Conservation (phyloP, 1,139 yeast species). For the Candida albicans region DNA sequence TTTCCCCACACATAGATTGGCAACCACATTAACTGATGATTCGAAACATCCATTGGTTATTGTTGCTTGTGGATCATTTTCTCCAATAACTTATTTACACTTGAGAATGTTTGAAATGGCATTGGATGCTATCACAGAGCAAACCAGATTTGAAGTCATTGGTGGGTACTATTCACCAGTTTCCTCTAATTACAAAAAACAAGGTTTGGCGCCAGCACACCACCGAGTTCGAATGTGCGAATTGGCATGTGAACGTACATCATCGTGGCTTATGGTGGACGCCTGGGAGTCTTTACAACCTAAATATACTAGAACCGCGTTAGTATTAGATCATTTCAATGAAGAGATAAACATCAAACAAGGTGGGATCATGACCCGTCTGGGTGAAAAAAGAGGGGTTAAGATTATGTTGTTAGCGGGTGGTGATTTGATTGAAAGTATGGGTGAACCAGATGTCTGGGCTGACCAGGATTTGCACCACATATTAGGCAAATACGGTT, state of each 20-base stretch:
- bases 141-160: slow-evolving; percentile 88
- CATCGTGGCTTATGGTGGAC: slow-evolving; percentile 98
- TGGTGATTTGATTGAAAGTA: slow-evolving; percentile 93
- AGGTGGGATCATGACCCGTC: slow-evolving; percentile 77
- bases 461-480: slow-evolving; percentile 95
- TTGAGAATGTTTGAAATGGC: slow-evolving; percentile 99
- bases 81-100: slow-evolving; percentile 93
- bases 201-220: slow-evolving; percentile 83
- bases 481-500: slow-evolving; percentile 92
- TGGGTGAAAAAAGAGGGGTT: slow-evolving; percentile 79
- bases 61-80: slow-evolving; percentile 96
- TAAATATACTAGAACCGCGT: slow-evolving; percentile 88
- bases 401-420: slow-evolving; percentile 97
- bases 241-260: slow-evolving; percentile 94
- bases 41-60: slow-evolving; percentile 85
- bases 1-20: slow-evolving; percentile 86
- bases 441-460: slow-evolving; percentile 99
- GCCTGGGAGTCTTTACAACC: slow-evolving; percentile 98
- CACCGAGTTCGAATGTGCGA: slow-evolving; percentile 98
- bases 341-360: slow-evolving; percentile 89
- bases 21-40: slow-evolving; percentile 68
- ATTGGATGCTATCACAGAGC: slow-evolving; percentile 88
- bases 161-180: slow-evolving; percentile 99
- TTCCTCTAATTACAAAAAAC: slow-evolving; percentile 87
- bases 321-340: slow-evolving; percentile 94